Evolutionary conservation across 192 early-diverging fungal genomes (phyloP).

Genomic region (Podila verticillata): DNA sequence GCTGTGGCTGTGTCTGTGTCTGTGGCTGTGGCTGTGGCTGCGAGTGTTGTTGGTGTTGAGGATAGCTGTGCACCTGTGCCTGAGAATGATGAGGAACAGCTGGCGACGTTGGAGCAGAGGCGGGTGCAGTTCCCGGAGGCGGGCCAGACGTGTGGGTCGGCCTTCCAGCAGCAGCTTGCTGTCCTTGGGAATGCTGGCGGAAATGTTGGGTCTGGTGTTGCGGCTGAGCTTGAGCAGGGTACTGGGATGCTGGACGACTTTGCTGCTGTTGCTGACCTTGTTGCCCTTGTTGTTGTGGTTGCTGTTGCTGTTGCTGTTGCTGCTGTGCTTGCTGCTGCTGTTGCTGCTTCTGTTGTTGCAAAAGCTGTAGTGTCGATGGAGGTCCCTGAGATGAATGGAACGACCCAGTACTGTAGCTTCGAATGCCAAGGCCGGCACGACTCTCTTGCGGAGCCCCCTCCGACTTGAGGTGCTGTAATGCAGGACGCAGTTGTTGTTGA

Average conservation of each 20-base stretch:
- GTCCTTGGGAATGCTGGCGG: neutral
- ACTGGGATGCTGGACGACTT: constrained; percentile 11
- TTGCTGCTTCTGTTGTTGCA: neutral
- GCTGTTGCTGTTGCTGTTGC: neutral
- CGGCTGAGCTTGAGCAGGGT: neutral
- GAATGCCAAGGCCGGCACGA: neutral
- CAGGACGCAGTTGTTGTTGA: neutral
- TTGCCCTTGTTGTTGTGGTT: neutral
- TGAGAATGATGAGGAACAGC: constrained; percentile 6
- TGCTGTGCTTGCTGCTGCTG: neutral
- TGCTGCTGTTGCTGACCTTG: constrained; percentile 7
- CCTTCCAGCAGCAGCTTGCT: neutral
- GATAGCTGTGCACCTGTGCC: neutral
- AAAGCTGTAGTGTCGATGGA: neutral
- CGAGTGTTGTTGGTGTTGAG: neutral
- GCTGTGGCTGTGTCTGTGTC: neutral
- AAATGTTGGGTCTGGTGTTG: neutral
- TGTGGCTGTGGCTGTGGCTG: neutral
- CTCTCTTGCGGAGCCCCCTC: neutral
- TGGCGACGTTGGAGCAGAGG: neutral
- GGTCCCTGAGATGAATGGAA: neutral
- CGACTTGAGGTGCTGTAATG: neutral
- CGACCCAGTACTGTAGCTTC: neutral
- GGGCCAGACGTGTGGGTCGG: neutral
- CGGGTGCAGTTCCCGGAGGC: neutral